phyloP scores from a whole-genome alignment of 352 stramenopile genomes.

The Pseudoperonospora humuli region DNA sequence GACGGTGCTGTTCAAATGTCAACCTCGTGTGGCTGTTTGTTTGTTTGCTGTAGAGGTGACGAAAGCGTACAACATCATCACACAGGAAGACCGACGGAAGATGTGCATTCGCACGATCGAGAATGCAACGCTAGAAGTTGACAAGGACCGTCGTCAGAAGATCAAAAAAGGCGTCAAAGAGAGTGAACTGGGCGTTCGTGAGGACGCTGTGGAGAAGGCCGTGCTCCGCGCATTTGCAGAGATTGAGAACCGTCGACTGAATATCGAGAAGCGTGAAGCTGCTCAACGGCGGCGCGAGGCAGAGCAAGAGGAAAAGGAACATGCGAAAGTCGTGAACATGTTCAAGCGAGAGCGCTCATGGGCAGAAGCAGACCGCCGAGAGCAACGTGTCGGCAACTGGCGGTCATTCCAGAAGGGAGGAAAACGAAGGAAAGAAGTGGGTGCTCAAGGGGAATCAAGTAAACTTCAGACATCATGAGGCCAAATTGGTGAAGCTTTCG shows the following conservation, averaged over 20 bases:
- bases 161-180: slow-evolving; percentile 81
- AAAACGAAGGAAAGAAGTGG: slow-evolving; percentile 56
- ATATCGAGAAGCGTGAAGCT: slow-evolving; percentile 67
- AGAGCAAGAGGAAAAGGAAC: slow-evolving; percentile 67
- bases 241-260: slow-evolving; percentile 69
- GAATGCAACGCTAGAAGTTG: slow-evolving; percentile 52
- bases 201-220: slow-evolving; percentile 62
- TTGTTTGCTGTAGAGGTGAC: slow-evolving; percentile 63
- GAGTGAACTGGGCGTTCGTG: slow-evolving; percentile 49
- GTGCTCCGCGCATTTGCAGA: slow-evolving; percentile 79
- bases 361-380: slow-evolving; percentile 66
- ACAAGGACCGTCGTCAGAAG: slow-evolving; percentile 66
- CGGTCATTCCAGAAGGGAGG: slow-evolving; percentile 67
- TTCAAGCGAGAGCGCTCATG: slow-evolving; percentile 75
- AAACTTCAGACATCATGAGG: too few species aligned
- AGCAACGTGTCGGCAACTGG: slow-evolving; percentile 77
- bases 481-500: too few species aligned
- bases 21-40: slow-evolving; percentile 2
- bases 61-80: slow-evolving; percentile 82
- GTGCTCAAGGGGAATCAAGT: slow-evolving; percentile 43
- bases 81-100: slow-evolving; percentile 79
- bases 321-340: slow-evolving; percentile 50
- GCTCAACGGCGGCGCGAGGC: slow-evolving; percentile 60
- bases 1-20: background rate
- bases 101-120: slow-evolving; percentile 73